A percentile compares a stretch with the other conserved stretches of the same genome.
Conservation (phyloP, 805 yeast genomes). For the Yamadazyma phyllophila region DNA sequence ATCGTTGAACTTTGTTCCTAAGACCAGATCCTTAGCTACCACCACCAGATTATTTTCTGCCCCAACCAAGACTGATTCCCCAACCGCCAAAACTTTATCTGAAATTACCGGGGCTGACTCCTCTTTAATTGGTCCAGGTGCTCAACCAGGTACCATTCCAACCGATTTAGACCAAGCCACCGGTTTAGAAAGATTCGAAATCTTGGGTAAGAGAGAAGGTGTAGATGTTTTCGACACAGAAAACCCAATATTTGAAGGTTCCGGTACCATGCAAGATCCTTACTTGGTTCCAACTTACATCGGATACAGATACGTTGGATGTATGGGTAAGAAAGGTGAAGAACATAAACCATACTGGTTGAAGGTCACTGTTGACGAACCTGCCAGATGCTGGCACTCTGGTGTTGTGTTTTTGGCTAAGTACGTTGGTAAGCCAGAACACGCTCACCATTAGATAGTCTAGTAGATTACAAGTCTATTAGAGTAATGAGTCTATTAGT, state of each 20-base stretch:
- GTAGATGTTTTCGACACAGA: slow-evolving; percentile 87
- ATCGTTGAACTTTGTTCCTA: slow-evolving; percentile 5
- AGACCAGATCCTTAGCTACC: slow-evolving; percentile 34
- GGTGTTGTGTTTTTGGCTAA: slow-evolving; percentile 91
- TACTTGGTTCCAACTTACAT: slow-evolving; percentile 86
- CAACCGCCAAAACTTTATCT: slow-evolving; percentile 64
- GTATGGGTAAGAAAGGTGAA: slow-evolving; percentile 88
- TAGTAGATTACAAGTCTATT: too few species aligned
- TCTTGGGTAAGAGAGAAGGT: slow-evolving; percentile 93
- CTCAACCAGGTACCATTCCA: slow-evolving; percentile 80
- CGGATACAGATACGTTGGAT: slow-evolving; percentile 92
- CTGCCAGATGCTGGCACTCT: slow-evolving; percentile 98
- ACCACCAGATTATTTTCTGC: slow-evolving; percentile 27
- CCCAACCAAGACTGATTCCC: slow-evolving; percentile 39
- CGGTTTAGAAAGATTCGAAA: slow-evolving; percentile 95
- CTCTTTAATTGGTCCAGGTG: slow-evolving; percentile 89
- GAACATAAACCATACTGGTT: slow-evolving; percentile 92
- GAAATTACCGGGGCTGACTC: slow-evolving; percentile 75
- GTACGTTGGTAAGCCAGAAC: slow-evolving; percentile 78
- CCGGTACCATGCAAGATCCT: slow-evolving; percentile 89
- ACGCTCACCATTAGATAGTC: slow-evolving; percentile 46
- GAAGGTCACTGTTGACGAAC: slow-evolving; percentile 77
- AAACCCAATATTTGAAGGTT: slow-evolving; percentile 84
- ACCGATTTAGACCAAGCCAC: slow-evolving; percentile 95
- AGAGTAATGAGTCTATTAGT: too few species aligned